These are phyloP conservation scores for Phytophthora sojae DNA, from an alignment of 352 stramenopile genomes.

Conservation along the genomic window DNA sequence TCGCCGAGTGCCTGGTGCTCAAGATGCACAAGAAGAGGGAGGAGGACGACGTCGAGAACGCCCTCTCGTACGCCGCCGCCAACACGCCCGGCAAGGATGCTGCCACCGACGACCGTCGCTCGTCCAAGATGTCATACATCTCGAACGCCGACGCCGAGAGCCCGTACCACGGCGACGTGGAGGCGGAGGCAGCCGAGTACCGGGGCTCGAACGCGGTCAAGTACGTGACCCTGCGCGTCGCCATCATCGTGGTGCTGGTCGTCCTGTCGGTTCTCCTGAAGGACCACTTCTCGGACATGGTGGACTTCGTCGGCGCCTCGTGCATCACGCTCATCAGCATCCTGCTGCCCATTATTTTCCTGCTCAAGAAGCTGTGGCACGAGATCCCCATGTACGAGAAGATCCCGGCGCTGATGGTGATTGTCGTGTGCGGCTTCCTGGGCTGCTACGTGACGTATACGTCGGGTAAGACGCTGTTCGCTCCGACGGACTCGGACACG, in stretches of 20 bases:
- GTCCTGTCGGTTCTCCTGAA: slow-evolving; percentile 44
- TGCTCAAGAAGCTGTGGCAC: slow-evolving; percentile 30
- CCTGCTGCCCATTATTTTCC: slow-evolving; percentile 13
- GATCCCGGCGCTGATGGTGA: not conserved
- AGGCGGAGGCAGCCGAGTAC: slow-evolving; percentile 44
- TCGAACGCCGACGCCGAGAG: slow-evolving; percentile 49
- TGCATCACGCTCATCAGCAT: slow-evolving; percentile 48
- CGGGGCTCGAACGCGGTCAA: slow-evolving; percentile 40
- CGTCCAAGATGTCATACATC: slow-evolving; percentile 52
- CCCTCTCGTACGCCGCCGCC: slow-evolving; percentile 22
- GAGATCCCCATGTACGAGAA: slow-evolving; percentile 14
- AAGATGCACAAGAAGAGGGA: slow-evolving; percentile 41
- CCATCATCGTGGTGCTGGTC: slow-evolving; percentile 46
- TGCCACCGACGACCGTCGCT: slow-evolving; percentile 19
- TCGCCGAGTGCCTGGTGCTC: no score
- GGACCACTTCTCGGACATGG: slow-evolving; percentile 44
- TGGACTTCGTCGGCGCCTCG: slow-evolving; percentile 46
- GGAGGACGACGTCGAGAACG: slow-evolving; percentile 36
- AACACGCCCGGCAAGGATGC: slow-evolving; percentile 26
- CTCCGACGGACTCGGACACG: slow-evolving; percentile 23
- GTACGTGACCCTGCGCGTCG: slow-evolving; percentile 45
- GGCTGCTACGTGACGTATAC: no score
- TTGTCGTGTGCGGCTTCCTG: slow-evolving; percentile 20
- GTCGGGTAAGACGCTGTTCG: slow-evolving; percentile 11
- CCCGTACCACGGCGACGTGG: slow-evolving; percentile 24